These are phyloP conservation scores for Echium plantagineum DNA, from an alignment of 257 asterid species.

Conservation along the genomic window DNA sequence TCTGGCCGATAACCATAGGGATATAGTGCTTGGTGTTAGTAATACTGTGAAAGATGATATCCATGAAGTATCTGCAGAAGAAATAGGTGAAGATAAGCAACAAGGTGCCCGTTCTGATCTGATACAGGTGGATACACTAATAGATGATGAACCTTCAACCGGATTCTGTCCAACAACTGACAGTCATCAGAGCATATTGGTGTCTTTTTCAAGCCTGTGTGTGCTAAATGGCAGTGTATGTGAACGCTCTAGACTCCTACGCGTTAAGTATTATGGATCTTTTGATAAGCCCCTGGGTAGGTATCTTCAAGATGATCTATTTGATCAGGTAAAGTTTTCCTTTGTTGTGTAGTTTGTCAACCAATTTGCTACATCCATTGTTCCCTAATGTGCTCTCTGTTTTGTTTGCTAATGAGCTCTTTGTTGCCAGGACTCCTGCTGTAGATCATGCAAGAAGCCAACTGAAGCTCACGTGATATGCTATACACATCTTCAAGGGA, in stretches of 20 bases:
- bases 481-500: constrained; percentile 89
- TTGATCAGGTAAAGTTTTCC: constrained; percentile 55
- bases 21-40: not conserved
- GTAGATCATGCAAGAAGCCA: constrained; percentile 82
- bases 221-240: constrained; percentile 93
- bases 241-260: constrained; percentile 75
- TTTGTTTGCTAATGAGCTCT: constrained; percentile 3
- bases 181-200: constrained; percentile 85
- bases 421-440: constrained; percentile 50
- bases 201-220: constrained; percentile 74
- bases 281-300: constrained; percentile 93
- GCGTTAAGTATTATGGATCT: constrained; percentile 77
- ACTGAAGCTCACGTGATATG: constrained; percentile 92
- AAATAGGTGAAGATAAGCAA: constrained; percentile 13
- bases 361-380: not conserved
- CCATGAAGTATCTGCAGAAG: constrained; percentile 12
- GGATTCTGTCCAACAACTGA: constrained; percentile 80
- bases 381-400: constrained; percentile 7
- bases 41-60: not conserved
- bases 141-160: constrained; percentile 24
- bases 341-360: not conserved
- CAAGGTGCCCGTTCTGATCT: constrained; percentile 18
- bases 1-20: not conserved
- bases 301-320: constrained; percentile 72
- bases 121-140: constrained; percentile 11